Conservation (phyloP, 140 eudicot genomes). For the Ambrosia hybrid region DNA sequence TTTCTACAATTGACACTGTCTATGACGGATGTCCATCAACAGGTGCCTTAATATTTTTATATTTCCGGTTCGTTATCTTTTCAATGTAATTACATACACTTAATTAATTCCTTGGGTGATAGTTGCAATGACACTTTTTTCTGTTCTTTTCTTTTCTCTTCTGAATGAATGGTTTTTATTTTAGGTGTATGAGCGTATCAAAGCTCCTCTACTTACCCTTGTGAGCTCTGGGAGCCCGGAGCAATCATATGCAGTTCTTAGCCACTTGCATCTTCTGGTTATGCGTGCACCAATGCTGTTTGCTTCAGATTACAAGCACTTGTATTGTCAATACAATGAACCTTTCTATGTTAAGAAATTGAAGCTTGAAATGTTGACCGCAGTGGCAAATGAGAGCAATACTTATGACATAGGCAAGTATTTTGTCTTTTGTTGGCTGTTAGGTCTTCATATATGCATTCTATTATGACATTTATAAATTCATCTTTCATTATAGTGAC, state of each 20-base stretch:
- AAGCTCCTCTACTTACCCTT: slow-evolving; percentile 90
- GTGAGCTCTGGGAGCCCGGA: slow-evolving; percentile 96
- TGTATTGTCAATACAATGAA: slow-evolving; percentile 92
- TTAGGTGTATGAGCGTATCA: slow-evolving; percentile 94
- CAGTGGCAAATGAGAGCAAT: slow-evolving; percentile 96
- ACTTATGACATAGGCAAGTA: slow-evolving; percentile 86
- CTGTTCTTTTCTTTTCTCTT: not conserved
- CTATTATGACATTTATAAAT: slow-evolving; percentile 3
- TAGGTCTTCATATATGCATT: slow-evolving; percentile 28
- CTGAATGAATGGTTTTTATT: slow-evolving; percentile 17
- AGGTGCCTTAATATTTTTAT: no score
- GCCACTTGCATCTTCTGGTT: slow-evolving; percentile 94
- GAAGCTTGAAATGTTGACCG: slow-evolving; percentile 98
- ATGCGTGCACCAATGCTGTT: slow-evolving; percentile 96
- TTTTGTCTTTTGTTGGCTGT: slow-evolving; percentile 8
- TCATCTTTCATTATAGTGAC: slow-evolving; percentile 57
- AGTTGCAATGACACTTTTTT: not conserved
- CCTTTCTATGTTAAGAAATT: slow-evolving; percentile 90
- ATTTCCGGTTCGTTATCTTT: no score
- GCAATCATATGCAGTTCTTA: slow-evolving; percentile 87
- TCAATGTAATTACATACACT: no score
- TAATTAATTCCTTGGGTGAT: no score
- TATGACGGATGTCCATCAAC: slow-evolving; percentile 91
- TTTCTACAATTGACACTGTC: slow-evolving; percentile 90
- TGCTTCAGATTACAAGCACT: slow-evolving; percentile 95